Conservation (phyloP, 495 filamentous ascomycete genomes). For the Trichoderma reesei region DNA sequence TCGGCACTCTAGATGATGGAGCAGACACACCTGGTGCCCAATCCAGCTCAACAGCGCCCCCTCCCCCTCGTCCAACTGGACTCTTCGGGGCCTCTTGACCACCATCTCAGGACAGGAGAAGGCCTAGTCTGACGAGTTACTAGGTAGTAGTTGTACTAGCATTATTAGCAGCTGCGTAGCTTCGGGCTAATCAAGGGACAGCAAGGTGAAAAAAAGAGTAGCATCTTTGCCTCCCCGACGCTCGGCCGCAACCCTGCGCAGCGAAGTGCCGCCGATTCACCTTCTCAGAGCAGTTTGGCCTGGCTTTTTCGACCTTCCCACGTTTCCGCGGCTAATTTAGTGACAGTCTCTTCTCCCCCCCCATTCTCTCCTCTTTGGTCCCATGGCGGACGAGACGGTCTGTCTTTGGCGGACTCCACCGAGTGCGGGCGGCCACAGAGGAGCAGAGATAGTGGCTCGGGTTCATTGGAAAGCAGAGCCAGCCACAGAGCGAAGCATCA, state of each 20-base stretch:
- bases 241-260: background rate
- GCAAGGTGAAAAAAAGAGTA: too few species aligned
- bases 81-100: background rate
- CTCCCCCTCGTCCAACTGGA: background rate
- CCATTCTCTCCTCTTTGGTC: background rate
- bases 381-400: background rate
- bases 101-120: background rate
- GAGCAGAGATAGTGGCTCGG: background rate
- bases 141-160: too few species aligned
- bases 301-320: too few species aligned
- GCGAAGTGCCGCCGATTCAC: slow-evolving; percentile 7
- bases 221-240: background rate
- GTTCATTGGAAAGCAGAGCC: too few species aligned
- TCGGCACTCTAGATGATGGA: background rate
- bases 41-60: background rate
- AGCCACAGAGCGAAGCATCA: background rate
- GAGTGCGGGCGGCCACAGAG: background rate
- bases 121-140: too few species aligned
- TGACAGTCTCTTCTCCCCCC: too few species aligned
- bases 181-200: background rate
- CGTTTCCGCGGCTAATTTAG: background rate
- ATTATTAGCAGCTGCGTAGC: background rate
- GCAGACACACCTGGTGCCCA: background rate
- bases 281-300: slow-evolving; percentile 1
- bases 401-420: background rate